Conservation (phyloP, 1,284 basidiomycete species). For the Violaceomyces palustris region DNA sequence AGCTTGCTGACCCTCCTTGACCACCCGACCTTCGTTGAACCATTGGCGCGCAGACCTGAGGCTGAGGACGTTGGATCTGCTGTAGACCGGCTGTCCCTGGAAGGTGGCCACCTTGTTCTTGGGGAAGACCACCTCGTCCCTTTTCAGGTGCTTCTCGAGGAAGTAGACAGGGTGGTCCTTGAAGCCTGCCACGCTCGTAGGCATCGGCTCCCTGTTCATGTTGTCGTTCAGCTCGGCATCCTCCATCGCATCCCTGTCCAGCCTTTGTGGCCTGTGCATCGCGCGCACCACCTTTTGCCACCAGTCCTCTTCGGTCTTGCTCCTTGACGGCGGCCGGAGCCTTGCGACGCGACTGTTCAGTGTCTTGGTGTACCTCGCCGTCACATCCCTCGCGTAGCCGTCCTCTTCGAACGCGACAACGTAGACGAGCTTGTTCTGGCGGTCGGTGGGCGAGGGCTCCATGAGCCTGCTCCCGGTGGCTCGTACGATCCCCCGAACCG, state of each 20-base stretch:
- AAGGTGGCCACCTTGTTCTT: conserved; percentile 78
- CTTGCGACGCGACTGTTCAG: conserved; percentile 79
- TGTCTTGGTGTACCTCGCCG: conserved; percentile 65
- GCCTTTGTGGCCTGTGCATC: conserved; percentile 54
- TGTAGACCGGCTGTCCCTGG: conserved; percentile 86
- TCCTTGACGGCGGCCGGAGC: conserved; percentile 66
- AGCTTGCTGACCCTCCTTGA: conserved; percentile 72
- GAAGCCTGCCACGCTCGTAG: conserved; percentile 81
- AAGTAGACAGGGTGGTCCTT: conserved; percentile 94
- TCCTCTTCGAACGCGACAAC: conserved; percentile 89
- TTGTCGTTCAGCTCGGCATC: conserved; percentile 81
- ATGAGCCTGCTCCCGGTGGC: conserved; percentile 57
- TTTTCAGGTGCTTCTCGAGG: conserved; percentile 79
- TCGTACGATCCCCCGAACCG: conserved; percentile 60
- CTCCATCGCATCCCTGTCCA: conserved; percentile 81
- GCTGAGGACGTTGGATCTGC: conserved; percentile 72
- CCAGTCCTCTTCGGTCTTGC: conserved; percentile 69
- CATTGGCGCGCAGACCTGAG: conserved; percentile 90
- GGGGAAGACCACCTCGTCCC: conserved; percentile 80
- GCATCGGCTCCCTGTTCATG: conserved; percentile 87
- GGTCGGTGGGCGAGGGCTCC: conserved; percentile 64
- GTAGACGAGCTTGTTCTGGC: conserved; percentile 84
- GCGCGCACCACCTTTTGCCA: conserved; percentile 59
- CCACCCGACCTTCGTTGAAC: conserved; percentile 77
- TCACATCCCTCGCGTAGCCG: conserved; percentile 59